Evolutionary conservation across 306 rosid species (phyloP).

Genomic region (Boehmeria nivea): DNA sequence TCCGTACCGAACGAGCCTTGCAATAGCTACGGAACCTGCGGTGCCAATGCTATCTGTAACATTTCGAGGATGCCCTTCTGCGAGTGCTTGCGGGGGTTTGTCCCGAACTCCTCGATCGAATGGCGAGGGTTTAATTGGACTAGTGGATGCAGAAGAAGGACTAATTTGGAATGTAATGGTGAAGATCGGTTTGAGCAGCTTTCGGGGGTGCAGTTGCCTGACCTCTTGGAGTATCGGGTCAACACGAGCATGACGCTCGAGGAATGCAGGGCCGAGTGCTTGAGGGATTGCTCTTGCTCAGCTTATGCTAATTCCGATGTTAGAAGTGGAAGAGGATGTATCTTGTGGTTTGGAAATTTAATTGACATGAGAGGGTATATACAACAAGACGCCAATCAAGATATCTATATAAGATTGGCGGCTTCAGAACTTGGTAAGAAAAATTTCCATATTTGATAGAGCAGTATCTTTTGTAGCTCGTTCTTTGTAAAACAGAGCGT

Average conservation of each 20-base stretch:
- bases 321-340: constrained; percentile 25
- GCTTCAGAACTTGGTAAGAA: constrained; percentile 9
- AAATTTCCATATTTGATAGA: too few relatives aligned
- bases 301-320: constrained; percentile 36
- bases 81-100: constrained; percentile 32
- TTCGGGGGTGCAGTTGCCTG: constrained; percentile 28
- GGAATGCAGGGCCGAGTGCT: constrained; percentile 30
- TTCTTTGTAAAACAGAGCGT: too few relatives aligned
- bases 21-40: constrained; percentile 27
- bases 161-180: constrained; percentile 18
- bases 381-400: constrained; percentile 14
- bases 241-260: constrained; percentile 14
- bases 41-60: constrained; percentile 30
- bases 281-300: constrained; percentile 30
- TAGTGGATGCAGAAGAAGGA: constrained; percentile 25
- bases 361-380: constrained; percentile 26
- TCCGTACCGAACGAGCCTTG: constrained; percentile 24
- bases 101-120: constrained; percentile 14
- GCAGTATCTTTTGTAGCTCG: too few relatives aligned
- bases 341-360: constrained; percentile 32
- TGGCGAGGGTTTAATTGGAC: constrained; percentile 21
- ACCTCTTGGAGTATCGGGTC: constrained; percentile 22
- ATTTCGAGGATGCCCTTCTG: constrained; percentile 16
- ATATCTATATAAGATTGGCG: constrained; percentile 28
- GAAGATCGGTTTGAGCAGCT: constrained; percentile 27